Percentiles rank a stretch among this genome's conserved stretches.
These are phyloP conservation scores for Kazachstania bromeliacearum DNA, from an alignment of 805 yeast genomes.

Conservation along the genomic window DNA sequence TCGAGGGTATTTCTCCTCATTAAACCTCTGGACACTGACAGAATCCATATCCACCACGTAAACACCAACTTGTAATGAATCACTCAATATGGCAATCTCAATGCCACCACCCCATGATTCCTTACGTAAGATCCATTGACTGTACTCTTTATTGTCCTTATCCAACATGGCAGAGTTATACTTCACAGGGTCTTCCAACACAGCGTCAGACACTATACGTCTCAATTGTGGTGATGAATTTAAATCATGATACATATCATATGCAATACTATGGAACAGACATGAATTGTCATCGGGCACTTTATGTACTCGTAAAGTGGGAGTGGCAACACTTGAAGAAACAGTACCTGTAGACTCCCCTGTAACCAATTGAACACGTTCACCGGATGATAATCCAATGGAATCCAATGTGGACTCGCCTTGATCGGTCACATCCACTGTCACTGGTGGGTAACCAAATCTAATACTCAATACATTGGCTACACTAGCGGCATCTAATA, in stretches of 20 bases:
- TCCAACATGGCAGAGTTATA: constrained; percentile 50
- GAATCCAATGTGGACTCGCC: constrained; percentile 9
- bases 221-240: constrained; percentile 43
- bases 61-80: constrained; percentile 42
- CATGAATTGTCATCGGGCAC: constrained; percentile 77
- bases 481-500: constrained; percentile 19
- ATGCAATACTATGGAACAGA: constrained; percentile 56
- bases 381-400: constrained; percentile 48
- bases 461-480: constrained; percentile 27
- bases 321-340: not conserved
- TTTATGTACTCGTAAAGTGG: constrained; percentile 38
- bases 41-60: constrained; percentile 58
- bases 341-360: not conserved
- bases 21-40: constrained; percentile 47
- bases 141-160: constrained; percentile 38
- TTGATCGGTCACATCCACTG: constrained; percentile 30
- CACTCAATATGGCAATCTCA: constrained; percentile 55
- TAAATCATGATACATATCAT: constrained; percentile 37
- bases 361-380: constrained; percentile 16
- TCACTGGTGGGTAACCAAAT: constrained; percentile 55
- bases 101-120: constrained; percentile 82
- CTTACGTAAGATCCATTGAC: constrained; percentile 49
- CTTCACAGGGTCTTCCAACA: constrained; percentile 34
- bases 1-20: constrained; percentile 31
- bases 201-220: constrained; percentile 39